phyloP scores from a whole-genome alignment of 192 early-diverging fungal species.

The Funneliformis mosseae region DNA sequence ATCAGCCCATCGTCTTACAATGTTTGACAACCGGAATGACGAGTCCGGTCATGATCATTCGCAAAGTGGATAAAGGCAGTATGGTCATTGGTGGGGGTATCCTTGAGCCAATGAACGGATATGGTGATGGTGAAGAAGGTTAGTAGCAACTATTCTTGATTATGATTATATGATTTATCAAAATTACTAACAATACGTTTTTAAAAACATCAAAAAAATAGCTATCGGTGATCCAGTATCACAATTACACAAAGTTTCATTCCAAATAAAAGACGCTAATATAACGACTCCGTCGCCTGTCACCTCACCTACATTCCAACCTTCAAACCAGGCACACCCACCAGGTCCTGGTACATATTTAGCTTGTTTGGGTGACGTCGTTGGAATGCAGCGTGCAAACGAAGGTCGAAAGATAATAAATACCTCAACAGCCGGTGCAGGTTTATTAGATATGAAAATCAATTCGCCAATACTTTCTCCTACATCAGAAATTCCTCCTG shows the following conservation, averaged over 20 bases:
- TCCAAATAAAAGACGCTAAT: conserved; percentile 66
- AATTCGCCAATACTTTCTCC: conserved; percentile 33
- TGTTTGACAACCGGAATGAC: conserved; percentile 86
- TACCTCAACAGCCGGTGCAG: conserved; percentile 15
- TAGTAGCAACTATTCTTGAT: not conserved
- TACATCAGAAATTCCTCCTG: conserved; percentile 33
- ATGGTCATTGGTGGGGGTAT: conserved; percentile 71
- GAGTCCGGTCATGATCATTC: conserved; percentile 78
- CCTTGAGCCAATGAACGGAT: conserved; percentile 29
- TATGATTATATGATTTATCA: not conserved
- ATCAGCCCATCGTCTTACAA: conserved; percentile 86
- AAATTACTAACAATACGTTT: not conserved
- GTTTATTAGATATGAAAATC: conserved; percentile 23
- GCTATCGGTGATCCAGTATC: conserved; percentile 81
- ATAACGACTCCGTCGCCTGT: conserved; percentile 12
- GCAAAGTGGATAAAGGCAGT: conserved; percentile 83
- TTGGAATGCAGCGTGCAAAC: conserved; percentile 67
- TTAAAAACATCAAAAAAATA: conserved; percentile 44
- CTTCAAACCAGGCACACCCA: conserved; percentile 43
- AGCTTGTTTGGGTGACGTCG: conserved; percentile 76
- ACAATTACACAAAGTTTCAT: conserved; percentile 89
- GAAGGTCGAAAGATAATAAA: conserved; percentile 53
- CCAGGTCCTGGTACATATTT: conserved; percentile 59
- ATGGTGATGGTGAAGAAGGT: conserved; percentile 39
- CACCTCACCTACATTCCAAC: conserved; percentile 32